Base-by-base conservation (phyloP, 805 yeast species). In the Nakazawaea pomicola region DNA sequence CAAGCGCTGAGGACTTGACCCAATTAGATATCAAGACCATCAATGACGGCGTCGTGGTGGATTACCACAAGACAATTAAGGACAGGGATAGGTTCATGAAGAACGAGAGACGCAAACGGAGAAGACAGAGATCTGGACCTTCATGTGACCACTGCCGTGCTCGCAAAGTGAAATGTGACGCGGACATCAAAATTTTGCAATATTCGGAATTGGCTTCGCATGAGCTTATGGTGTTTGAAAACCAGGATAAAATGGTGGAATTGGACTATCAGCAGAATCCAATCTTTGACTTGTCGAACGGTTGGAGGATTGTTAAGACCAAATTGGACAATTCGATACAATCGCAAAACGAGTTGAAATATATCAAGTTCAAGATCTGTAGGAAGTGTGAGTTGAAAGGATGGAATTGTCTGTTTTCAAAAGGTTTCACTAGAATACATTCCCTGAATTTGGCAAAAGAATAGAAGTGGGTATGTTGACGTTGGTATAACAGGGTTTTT, bases 101-200 rank as follows among this genome's bases (percentile, higher is more conserved):
- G 18, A 16, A 11, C 5, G 24, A 18, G 27, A 36, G 25, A 12
- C 23, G 23, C 16, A 29, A 24, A 24, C 32, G 20, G 20, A 27
- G 72, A 47, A 62, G 88, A 50, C 90, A 83, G 60, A 62, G 91
- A 45, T 65, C 75, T 15, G 89, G 91, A 0, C 89, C 89, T 3
- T 76, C 84, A 30, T 83, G 91, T 58, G 89, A 83, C 55, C 63
- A 74, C 36, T 83, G 91, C 56, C 66, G 89, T 40, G 53, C 74
- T 12, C 69, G 87, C 43, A 83, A 83, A 55, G 82, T 81, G 44
- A 83, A 79, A 58, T 83, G 91, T 61, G 79, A 82, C 57, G 86
- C 90, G 2, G 78, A 70, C 49, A 74, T 81, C 10, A 56, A 60
- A 25, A 63, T 74, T 18, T 45, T 76, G 34, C 51, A 58, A 4